These are phyloP conservation scores for Diplodia corticola DNA, from an alignment of 2,329 filamentous ascomycete genomes.

Conservation along the genomic window DNA sequence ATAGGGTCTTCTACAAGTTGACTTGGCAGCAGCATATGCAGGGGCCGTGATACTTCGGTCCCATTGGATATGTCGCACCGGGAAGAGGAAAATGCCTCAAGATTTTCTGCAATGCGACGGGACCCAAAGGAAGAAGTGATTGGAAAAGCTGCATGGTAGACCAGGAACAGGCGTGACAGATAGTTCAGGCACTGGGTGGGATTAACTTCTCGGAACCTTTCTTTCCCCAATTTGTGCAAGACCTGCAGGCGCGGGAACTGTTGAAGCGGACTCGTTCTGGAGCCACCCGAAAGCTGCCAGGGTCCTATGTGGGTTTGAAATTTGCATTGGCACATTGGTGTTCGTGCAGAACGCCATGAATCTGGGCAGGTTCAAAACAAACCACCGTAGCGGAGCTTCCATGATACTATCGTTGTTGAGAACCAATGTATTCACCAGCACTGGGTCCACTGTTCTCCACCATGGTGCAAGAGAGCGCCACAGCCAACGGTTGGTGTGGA, in stretches of 20 bases:
- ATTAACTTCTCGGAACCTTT: neutral
- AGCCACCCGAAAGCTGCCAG: neutral
- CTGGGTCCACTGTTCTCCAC: neutral
- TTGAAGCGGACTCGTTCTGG: neutral
- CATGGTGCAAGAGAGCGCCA: neutral
- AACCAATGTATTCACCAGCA: neutral
- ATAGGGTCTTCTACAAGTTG: neutral
- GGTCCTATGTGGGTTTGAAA: neutral
- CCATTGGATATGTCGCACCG: neutral
- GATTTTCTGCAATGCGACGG: neutral
- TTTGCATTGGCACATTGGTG: neutral
- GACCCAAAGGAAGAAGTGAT: too few species aligned
- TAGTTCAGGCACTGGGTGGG: neutral
- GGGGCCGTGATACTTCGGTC: neutral
- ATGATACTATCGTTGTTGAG: neutral
- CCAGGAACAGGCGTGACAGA: neutral
- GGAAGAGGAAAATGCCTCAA: constrained; percentile 14
- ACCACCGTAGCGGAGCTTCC: neutral
- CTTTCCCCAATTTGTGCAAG: neutral
- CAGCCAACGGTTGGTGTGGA: neutral
- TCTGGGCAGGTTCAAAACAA: neutral
- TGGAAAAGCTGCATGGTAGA: neutral
- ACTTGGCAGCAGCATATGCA: neutral
- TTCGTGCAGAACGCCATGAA: neutral
- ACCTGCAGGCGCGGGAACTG: neutral